phyloP scores from a whole-genome alignment of 1,284 basidiomycete species.

The Moesziomyces sp. region DNA sequence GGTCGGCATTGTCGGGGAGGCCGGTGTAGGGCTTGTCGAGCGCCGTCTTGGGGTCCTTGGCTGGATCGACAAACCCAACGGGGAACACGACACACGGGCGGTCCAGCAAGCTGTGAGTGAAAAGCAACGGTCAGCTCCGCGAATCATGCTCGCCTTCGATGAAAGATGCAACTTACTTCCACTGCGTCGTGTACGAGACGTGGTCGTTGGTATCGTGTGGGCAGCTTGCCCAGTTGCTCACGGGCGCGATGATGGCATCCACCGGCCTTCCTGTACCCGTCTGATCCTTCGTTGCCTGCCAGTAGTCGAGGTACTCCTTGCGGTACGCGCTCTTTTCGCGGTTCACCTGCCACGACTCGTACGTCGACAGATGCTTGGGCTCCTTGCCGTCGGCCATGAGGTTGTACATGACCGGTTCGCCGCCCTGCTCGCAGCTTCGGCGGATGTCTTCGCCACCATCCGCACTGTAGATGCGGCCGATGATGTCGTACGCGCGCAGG shows the following conservation, averaged over 20 bases:
- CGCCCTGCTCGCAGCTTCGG: slow-evolving; percentile 35
- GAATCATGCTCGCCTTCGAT: background rate
- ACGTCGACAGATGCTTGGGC: slow-evolving; percentile 68
- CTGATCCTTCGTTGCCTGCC: slow-evolving; percentile 71
- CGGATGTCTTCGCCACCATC: slow-evolving; percentile 54
- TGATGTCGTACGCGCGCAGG: slow-evolving; percentile 59
- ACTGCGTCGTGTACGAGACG: slow-evolving; percentile 43
- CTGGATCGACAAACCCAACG: slow-evolving; percentile 66
- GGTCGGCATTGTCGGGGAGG: slow-evolving; percentile 14
- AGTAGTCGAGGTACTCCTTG: slow-evolving; percentile 72
- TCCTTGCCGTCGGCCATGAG: slow-evolving; percentile 10
- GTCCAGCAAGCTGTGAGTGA: slow-evolving; percentile 10
- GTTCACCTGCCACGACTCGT: slow-evolving; percentile 73
- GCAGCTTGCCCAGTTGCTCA: slow-evolving; percentile 72
- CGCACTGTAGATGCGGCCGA: slow-evolving; percentile 49
- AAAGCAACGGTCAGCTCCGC: background rate
- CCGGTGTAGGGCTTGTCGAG: slow-evolving; percentile 20
- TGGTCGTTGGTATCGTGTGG: slow-evolving; percentile 71
- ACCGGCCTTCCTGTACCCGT: slow-evolving; percentile 73
- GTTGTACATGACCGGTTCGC: slow-evolving; percentile 52
- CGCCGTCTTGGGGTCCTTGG: slow-evolving; percentile 72
- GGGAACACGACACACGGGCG: slow-evolving; percentile 72
- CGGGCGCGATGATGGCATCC: slow-evolving; percentile 75
- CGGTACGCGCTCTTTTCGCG: slow-evolving; percentile 69
- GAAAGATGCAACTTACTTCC: slow-evolving; percentile 3